A percentile compares a stretch with the other conserved stretches of the same genome.
Conservation (phyloP, 345 rosid species). For the Moricandia arvensis region DNA sequence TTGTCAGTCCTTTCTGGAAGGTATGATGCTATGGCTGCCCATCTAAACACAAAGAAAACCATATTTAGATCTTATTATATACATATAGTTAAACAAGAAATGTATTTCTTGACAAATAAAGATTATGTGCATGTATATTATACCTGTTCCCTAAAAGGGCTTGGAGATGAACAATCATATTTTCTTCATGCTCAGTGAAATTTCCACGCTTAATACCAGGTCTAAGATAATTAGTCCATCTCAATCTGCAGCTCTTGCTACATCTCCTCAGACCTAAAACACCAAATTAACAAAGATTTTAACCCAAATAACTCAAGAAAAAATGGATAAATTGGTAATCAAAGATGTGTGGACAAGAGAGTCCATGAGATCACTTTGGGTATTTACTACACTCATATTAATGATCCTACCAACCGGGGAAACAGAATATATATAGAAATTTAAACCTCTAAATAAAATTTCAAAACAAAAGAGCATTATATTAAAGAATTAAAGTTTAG, state of each 20-base stretch:
- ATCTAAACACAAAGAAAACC: conserved; percentile 46
- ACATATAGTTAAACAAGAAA: not conserved
- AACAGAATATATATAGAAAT: not conserved
- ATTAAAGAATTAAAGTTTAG: too few species aligned
- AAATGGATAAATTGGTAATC: not conserved
- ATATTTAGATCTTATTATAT: conserved; percentile 18
- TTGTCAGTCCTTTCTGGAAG: conserved; percentile 97
- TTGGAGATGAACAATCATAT: conserved; percentile 94
- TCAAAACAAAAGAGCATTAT: too few species aligned
- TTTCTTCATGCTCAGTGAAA: conserved; percentile 91
- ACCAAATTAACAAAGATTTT: conserved; percentile 10
- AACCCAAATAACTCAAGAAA: not conserved
- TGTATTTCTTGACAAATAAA: not conserved
- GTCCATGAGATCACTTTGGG: conserved; percentile 24
- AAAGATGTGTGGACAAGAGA: conserved; percentile 27
- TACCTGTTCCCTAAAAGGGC: conserved; percentile 97
- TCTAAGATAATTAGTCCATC: conserved; percentile 95
- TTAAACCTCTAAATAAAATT: too few species aligned
- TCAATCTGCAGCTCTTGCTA: conserved; percentile 96
- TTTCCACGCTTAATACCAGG: conserved; percentile 94
- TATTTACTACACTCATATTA: conserved; percentile 41
- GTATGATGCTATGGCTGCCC: conserved; percentile 99
- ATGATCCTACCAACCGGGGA: conserved; percentile 52
- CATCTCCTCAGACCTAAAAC: conserved; percentile 84
- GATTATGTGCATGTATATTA: conserved; percentile 7